phyloP scores from a whole-genome alignment of 306 rosid genomes.

The Begonia fuchsioides region DNA sequence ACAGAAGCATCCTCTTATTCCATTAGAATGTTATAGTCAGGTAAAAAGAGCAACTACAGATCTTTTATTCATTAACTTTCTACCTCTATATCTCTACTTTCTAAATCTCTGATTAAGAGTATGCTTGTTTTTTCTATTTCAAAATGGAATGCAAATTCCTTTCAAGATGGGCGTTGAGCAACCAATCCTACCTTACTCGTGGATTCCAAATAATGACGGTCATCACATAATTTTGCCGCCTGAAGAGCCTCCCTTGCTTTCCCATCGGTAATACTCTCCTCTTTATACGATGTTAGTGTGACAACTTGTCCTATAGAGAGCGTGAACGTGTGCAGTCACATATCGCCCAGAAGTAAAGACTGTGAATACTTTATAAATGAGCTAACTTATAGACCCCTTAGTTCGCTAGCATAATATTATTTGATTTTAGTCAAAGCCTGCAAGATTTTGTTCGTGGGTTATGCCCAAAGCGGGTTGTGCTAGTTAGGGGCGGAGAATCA shows the following conservation, averaged over 20 bases:
- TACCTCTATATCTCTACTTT: too few species aligned
- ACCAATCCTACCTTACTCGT: conserved; percentile 57
- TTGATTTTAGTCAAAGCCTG: too few species aligned
- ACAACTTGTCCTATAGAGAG: too few species aligned
- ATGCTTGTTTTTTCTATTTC: conserved; percentile 43
- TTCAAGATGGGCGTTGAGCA: conserved; percentile 53
- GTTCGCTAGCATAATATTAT: too few species aligned
- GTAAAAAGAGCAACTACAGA: conserved; percentile 24
- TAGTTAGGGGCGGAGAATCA: too few species aligned
- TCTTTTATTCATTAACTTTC: background rate
- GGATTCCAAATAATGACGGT: conserved; percentile 37
- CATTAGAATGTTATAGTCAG: conserved; percentile 68
- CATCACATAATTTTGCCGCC: conserved; percentile 34
- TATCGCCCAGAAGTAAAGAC: too few species aligned
- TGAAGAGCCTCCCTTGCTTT: conserved; percentile 52
- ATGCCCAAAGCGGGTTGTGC: too few species aligned
- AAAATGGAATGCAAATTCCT: conserved; percentile 50
- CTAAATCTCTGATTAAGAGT: background rate
- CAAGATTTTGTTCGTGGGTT: too few species aligned
- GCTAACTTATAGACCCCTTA: too few species aligned
- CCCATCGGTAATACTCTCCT: conserved; percentile 28
- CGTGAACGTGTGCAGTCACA: too few species aligned
- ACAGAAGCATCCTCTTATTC: conserved; percentile 53
- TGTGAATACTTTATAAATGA: too few species aligned
- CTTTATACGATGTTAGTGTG: too few species aligned